Percentiles rank a stretch among this genome's conserved stretches.
phyloP scores from a whole-genome alignment of 2,329 filamentous ascomycete species.

The Colletotrichum nymphaeae region DNA sequence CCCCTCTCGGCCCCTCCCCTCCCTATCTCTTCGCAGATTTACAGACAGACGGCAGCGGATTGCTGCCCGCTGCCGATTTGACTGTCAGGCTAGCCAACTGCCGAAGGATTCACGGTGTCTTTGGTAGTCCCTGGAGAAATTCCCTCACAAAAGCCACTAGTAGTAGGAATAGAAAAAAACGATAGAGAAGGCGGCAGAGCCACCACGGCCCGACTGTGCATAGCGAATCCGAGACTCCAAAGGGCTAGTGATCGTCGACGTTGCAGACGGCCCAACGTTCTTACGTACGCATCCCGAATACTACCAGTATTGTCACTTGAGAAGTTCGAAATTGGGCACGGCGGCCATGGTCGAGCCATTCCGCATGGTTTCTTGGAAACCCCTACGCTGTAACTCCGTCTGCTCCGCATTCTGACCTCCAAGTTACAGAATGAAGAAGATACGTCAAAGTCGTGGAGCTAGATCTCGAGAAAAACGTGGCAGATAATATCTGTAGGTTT shows the following conservation, averaged over 20 bases:
- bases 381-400: slow-evolving; percentile 3
- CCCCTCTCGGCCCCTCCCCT: not conserved
- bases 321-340: not conserved
- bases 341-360: not conserved
- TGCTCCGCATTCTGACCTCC: not conserved
- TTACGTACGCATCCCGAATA: not conserved
- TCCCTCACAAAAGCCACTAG: not conserved
- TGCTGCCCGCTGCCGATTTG: not conserved
- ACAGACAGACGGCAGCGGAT: not conserved
- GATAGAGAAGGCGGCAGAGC: not conserved
- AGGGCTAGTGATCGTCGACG: not conserved
- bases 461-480: not conserved
- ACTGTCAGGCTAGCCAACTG: slow-evolving; percentile 11
- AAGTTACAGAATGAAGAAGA: not conserved
- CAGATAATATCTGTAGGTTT: not conserved
- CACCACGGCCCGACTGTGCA: slow-evolving; percentile 2
- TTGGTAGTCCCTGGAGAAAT: not conserved
- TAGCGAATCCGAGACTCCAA: slow-evolving; percentile 11
- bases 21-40: not conserved
- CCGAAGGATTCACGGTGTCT: slow-evolving; percentile 6
- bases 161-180: not conserved
- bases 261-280: not conserved
- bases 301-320: not conserved
- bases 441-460: not conserved
- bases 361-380: not conserved